Percentiles rank a stretch among this genome's conserved stretches.
These are phyloP conservation scores for Pezicula radicicola DNA, from an alignment of 2,329 filamentous ascomycete genomes.

Conservation along the genomic window DNA sequence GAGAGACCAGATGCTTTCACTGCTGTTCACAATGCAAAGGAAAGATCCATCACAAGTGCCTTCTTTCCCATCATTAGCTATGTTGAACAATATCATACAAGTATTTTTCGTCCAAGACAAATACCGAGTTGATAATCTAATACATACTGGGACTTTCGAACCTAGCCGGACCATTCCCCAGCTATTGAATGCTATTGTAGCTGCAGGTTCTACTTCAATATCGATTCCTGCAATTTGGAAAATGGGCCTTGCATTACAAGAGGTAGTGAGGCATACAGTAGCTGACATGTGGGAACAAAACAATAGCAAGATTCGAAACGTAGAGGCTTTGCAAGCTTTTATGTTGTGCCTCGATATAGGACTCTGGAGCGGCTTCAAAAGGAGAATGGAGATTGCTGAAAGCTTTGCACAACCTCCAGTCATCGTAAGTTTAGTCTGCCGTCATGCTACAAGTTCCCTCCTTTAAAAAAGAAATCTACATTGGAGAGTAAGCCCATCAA, in stretches of 20 bases:
- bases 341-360: constrained; percentile 49
- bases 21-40: constrained; percentile 6
- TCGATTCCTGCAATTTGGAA: constrained; percentile 18
- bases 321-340: constrained; percentile 49
- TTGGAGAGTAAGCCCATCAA: too few species aligned
- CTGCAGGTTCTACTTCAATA: constrained; percentile 14
- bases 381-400: constrained; percentile 57
- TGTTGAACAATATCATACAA: constrained; percentile 14
- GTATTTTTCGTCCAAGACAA: constrained; percentile 14
- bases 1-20: constrained; percentile 11
- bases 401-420: constrained; percentile 52
- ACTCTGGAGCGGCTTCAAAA: constrained; percentile 56
- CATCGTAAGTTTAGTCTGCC: constrained; percentile 30
- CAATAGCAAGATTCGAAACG: constrained; percentile 46
- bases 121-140: constrained; percentile 7
- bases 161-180: constrained; percentile 7
- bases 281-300: constrained; percentile 39
- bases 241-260: constrained; percentile 18
- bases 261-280: constrained; percentile 11
- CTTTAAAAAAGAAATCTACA: too few species aligned
- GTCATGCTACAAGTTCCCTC: not conserved
- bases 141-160: constrained; percentile 12
- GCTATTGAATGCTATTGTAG: constrained; percentile 11
- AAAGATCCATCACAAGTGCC: constrained; percentile 2
- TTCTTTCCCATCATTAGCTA: constrained; percentile 12